phyloP scores from a whole-genome alignment of 2,329 filamentous ascomycete genomes.

The Dactylellina cionopaga region DNA sequence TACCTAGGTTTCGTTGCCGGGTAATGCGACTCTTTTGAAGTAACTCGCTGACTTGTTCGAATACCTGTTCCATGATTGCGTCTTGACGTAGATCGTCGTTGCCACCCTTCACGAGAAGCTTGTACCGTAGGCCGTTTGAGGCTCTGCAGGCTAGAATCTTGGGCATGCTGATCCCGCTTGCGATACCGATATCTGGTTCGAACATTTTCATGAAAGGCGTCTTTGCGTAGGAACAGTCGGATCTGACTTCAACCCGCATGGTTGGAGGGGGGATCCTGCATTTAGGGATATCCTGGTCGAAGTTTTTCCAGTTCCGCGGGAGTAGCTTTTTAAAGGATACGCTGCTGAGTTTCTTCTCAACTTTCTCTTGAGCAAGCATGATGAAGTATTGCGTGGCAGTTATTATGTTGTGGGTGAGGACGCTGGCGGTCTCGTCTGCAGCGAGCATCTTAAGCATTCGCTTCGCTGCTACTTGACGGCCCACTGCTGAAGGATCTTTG shows the following conservation, averaged over 20 bases:
- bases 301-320: conserved; percentile 40
- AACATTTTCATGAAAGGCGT: conserved; percentile 80
- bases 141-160: conserved; percentile 88
- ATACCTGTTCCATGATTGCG: conserved; percentile 99
- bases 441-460: conserved; percentile 43
- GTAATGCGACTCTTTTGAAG: conserved; percentile 86
- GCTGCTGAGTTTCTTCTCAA: conserved; percentile 73
- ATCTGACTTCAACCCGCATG: conserved; percentile 79
- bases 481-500: conserved; percentile 76
- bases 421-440: conserved; percentile 15
- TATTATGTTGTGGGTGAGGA: conserved; percentile 37
- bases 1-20: conserved; percentile 85
- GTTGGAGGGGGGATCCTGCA: conserved; percentile 86
- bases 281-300: conserved; percentile 64
- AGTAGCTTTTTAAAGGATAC: conserved; percentile 62
- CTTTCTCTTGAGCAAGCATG: conserved; percentile 57
- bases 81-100: conserved; percentile 97
- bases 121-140: conserved; percentile 81
- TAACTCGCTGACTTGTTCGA: conserved; percentile 91
- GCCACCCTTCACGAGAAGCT: conserved; percentile 92
- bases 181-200: conserved; percentile 80
- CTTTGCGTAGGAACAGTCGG: conserved; percentile 77
- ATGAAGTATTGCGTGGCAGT: conserved; percentile 41
- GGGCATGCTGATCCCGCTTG: conserved; percentile 87
- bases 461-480: conserved; percentile 77